Evolutionary conservation across 2,329 filamentous ascomycete species (phyloP).

Genomic region (Xylaria sp.): DNA sequence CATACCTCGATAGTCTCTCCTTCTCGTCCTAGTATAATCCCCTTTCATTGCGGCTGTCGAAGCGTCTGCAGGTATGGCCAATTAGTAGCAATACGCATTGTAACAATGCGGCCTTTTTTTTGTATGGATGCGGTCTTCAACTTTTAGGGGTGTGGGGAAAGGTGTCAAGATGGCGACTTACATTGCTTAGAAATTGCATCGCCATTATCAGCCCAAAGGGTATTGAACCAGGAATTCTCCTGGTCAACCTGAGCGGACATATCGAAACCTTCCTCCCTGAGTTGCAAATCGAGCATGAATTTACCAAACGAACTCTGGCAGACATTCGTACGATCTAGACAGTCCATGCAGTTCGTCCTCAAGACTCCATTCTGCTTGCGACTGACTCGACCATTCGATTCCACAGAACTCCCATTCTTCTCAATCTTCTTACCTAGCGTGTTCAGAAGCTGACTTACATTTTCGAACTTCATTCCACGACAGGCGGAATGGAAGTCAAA

Average conservation of each 20-base stretch:
- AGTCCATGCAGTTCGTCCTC: constrained; percentile 99
- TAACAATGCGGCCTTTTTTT: not conserved
- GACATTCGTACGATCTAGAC: constrained; percentile 93
- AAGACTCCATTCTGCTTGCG: constrained; percentile 73
- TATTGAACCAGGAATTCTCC: constrained; percentile 91
- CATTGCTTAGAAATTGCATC: constrained; percentile 93
- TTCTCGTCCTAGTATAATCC: constrained; percentile 90
- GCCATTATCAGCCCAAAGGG: constrained; percentile 95
- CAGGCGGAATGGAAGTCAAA: constrained; percentile 96
- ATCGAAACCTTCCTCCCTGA: constrained; percentile 76
- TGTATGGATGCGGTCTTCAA: not conserved
- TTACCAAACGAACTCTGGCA: constrained; percentile 91
- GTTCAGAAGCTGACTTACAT: constrained; percentile 80
- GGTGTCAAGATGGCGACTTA: constrained; percentile 29
- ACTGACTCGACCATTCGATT: constrained; percentile 50
- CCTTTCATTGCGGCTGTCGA: constrained; percentile 96
- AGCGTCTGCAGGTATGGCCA: constrained; percentile 57
- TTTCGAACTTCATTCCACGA: constrained; percentile 97
- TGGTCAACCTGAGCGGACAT: constrained; percentile 78
- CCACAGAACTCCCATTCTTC: constrained; percentile 72
- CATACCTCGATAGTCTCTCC: constrained; percentile 88
- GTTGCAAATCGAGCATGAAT: constrained; percentile 78
- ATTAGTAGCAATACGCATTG: not conserved
- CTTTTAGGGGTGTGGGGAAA: not conserved
- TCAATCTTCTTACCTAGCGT: constrained; percentile 71